phyloP scores from a whole-genome alignment of 2,329 filamentous ascomycete genomes.

The Juglanconis oblonga region DNA sequence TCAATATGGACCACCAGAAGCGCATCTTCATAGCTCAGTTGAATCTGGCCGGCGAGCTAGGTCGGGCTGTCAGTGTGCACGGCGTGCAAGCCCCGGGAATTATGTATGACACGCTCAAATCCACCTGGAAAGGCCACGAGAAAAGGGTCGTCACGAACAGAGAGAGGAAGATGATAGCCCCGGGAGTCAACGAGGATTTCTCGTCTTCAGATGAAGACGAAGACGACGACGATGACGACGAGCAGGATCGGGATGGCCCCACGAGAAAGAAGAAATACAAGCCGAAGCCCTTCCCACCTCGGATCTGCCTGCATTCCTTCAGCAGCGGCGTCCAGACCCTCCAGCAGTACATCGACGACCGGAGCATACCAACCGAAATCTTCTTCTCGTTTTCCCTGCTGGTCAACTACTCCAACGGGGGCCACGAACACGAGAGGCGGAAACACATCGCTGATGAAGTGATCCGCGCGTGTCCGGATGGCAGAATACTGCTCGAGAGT shows the following conservation, averaged over 20 bases:
- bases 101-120: slow-evolving; percentile 62
- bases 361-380: slow-evolving; percentile 68
- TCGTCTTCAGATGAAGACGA: slow-evolving; percentile 27
- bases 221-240: slow-evolving; percentile 18
- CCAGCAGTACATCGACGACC: slow-evolving; percentile 72
- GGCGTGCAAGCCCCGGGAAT: slow-evolving; percentile 75
- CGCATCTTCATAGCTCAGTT: slow-evolving; percentile 65
- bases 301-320: slow-evolving; percentile 92
- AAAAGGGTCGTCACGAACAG: slow-evolving; percentile 57
- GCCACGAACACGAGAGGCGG: slow-evolving; percentile 42
- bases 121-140: slow-evolving; percentile 70
- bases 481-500: slow-evolving; percentile 81
- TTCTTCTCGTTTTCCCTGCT: slow-evolving; percentile 86
- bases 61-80: slow-evolving; percentile 65
- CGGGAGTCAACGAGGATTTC: slow-evolving; percentile 43
- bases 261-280: slow-evolving; percentile 18
- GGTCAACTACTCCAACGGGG: slow-evolving; percentile 69
- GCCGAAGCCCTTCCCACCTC: slow-evolving; percentile 71
- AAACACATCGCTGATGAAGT: slow-evolving; percentile 47
- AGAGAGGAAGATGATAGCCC: slow-evolving; percentile 50
- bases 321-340: slow-evolving; percentile 74
- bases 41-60: slow-evolving; percentile 65
- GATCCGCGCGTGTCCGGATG: slow-evolving; percentile 70
- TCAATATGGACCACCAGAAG: slow-evolving; percentile 67
- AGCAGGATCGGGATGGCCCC: not conserved